Evolutionary conservation across 805 yeast genomes (phyloP), one percentile per base, ranked within the genome.

Genomic region (Candida methanosorbosa): DNA sequence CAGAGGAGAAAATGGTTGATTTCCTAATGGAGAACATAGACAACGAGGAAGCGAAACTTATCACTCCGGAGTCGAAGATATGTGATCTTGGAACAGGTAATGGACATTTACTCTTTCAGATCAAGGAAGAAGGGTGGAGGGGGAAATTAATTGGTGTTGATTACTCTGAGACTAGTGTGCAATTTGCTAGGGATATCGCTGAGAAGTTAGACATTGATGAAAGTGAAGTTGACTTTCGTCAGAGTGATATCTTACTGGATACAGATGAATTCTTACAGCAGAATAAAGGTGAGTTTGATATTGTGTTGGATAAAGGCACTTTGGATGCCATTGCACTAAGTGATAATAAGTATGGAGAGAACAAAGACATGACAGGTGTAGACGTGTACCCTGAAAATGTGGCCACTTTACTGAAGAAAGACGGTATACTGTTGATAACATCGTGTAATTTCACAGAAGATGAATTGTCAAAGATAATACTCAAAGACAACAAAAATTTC

Each of bases 51-150:
- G 4, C 44, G 31, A 21, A 56, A 36, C 31, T 38, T 47, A 14
- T 68, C 39, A 23, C 46, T 7, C 54, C 52, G 2, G 42, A 50
- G 1, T 48, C 70, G 1, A 56, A 59, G 1, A 66, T 88, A 33
- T 58, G 83, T 16, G 98, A 90, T 56, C 62, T 92, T 26, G 99
- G 99, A 1, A 88, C 98, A 0, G 99, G 98, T 1, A 92, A 92
- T 57, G 98, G 98, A 0, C 96, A 86, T 52, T 61, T 92, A 19
- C 52, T 92, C 20, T 83, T 90, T 45, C 72, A 79, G 37, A 53
- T 92, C 22, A 49, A 54, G 35, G 77, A 81, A 34, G 85, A 81
- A 35, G 80, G 81, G 0, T 70, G 74, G 43, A 66, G 68, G 32
- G 79, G 78, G 14, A 57, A 59, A 20, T 54, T 80, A 42, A 56